phyloP scores from a whole-genome alignment of 140 eudicot species.

The Senecio squalidus region DNA sequence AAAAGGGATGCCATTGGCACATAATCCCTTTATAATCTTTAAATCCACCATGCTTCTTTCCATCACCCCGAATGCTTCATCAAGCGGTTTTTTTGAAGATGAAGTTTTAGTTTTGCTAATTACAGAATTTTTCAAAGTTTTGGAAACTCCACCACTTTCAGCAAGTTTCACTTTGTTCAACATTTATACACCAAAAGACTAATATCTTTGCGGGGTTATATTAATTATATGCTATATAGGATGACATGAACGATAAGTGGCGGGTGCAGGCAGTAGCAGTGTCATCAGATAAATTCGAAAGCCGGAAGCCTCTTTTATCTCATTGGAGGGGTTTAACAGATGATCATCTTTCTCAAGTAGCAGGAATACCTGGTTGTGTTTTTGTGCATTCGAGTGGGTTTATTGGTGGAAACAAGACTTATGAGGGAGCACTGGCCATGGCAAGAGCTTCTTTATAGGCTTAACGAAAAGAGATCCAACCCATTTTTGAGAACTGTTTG shows the following conservation, averaged over 20 bases:
- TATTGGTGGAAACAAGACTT: constrained; percentile 73
- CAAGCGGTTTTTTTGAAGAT: too few species aligned
- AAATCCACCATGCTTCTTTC: too few species aligned
- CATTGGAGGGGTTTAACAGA: constrained; percentile 74
- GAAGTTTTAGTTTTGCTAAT: too few species aligned
- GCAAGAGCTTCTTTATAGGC: constrained; percentile 64
- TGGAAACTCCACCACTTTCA: too few species aligned
- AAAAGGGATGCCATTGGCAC: too few species aligned
- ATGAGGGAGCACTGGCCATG: constrained; percentile 80
- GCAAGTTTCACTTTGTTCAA: too few species aligned
- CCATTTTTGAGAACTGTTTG: background rate
- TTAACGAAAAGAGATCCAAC: constrained; percentile 8
- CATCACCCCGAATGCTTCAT: too few species aligned
- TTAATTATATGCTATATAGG: constrained; percentile 38
- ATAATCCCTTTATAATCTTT: too few species aligned
- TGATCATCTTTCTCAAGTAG: constrained; percentile 49
- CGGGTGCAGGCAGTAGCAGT: constrained; percentile 68
- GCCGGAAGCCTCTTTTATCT: constrained; percentile 69
- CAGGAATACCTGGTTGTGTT: constrained; percentile 64
- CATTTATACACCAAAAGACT: constrained; percentile 3
- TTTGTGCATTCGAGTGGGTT: constrained; percentile 93
- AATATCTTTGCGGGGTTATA: background rate
- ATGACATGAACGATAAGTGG: constrained; percentile 65
- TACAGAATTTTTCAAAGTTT: too few species aligned
- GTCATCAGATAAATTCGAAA: constrained; percentile 79